Evolutionary conservation across 2,329 filamentous ascomycete species (phyloP), one percentile per base, ranked within the genome.

Genomic region (Aureobasidium sp.): DNA sequence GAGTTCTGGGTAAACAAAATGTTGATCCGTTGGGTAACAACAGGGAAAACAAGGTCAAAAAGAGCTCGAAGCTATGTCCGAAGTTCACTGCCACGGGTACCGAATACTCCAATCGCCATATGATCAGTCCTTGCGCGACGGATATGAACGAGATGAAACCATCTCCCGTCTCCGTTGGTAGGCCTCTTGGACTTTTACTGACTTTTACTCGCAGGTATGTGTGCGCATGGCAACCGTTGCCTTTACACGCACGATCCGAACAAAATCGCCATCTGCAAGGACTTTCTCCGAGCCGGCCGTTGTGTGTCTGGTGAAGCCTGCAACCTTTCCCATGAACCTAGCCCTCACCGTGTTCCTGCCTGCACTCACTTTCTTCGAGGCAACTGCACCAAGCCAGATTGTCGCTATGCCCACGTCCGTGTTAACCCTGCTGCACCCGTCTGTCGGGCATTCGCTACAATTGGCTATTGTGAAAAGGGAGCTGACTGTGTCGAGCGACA

Each of bases 361-460:
- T 97, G 93, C 74, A 72, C 93, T 68, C 90, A 96, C 74, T 95
- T 89, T 74, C 80, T 89, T 68, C 86, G 87, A 68, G 90, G 90
- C 64, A 87, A 89, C 66, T 97, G 93, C 75, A 85, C 85, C 63
- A 96, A 96, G 66, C 72, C 83, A 63, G 79, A 85, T 62, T 97
- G 93, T 73, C 85, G 80, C 58, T 97, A 94, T 78, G 79, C 87
- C 65, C 93, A 98, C 74, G 81, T 88, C 62, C 79, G 83, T 66
- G 83, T 93, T 61, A 83, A 85, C 60, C 81, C 86, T 60, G 78
- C 79, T 65, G 88, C 90, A 47, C 83, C 79, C 25, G 88, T 96
- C 42, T 98, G 93, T 72, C 80, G 83, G 62, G 73, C 81, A 17
- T 97, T 98, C 74, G 91, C 88, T 24, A 81, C 83, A 51, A 79